These are phyloP conservation scores for Aspergillus latus DNA, from an alignment of 2,329 filamentous ascomycete genomes.

Conservation along the genomic window DNA sequence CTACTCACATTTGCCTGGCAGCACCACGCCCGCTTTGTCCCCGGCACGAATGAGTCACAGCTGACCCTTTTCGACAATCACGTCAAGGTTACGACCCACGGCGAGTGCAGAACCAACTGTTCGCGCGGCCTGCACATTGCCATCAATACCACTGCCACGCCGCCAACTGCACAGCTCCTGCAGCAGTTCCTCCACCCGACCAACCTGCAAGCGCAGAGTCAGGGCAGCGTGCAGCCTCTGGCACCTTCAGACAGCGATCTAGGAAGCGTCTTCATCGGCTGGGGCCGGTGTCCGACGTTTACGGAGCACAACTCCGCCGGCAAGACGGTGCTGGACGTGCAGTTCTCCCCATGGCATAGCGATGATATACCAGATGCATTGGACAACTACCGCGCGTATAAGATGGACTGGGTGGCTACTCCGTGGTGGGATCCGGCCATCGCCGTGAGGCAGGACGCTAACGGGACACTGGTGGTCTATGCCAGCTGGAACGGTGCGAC, in stretches of 20 bases:
- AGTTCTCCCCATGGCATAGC: slow-evolving; percentile 16
- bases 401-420: background rate
- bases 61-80: slow-evolving; percentile 15
- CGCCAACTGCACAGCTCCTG: slow-evolving; percentile 8
- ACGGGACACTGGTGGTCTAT: slow-evolving; percentile 26
- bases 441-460: background rate
- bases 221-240: background rate
- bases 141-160: slow-evolving; percentile 3
- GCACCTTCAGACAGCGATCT: background rate
- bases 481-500: slow-evolving; percentile 45
- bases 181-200: slow-evolving; percentile 7
- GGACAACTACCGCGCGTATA: slow-evolving; percentile 2
- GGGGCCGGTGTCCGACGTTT: slow-evolving; percentile 12
- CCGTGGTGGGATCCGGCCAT: background rate
- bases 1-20: slow-evolving; percentile 18
- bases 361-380: slow-evolving; percentile 9
- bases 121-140: slow-evolving; percentile 15
- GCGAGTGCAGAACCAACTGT: slow-evolving; percentile 10
- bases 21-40: slow-evolving; percentile 32
- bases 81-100: slow-evolving; percentile 8
- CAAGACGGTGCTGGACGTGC: slow-evolving; percentile 10
- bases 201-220: background rate
- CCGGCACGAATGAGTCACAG: background rate
- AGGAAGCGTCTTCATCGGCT: slow-evolving; percentile 14
- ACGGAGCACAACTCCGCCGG: slow-evolving; percentile 12